Conservation (phyloP, 2,329 filamentous ascomycete genomes). For the Cytospora paraplurivora region DNA sequence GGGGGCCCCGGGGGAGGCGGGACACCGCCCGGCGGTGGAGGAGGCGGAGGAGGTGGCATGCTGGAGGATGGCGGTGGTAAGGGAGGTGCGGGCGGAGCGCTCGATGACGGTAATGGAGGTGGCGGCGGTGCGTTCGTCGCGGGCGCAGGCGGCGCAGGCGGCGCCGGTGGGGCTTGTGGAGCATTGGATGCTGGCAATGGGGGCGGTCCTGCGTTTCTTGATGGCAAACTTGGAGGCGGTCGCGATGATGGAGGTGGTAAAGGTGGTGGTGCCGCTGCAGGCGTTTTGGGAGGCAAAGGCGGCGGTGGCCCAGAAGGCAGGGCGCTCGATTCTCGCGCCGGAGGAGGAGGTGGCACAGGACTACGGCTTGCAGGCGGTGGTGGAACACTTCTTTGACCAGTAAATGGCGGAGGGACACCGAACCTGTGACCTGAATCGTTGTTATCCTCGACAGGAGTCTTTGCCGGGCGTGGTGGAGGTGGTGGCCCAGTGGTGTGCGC, state of each 20-base stretch:
- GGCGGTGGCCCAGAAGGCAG: conserved; percentile 43
- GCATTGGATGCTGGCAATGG: conserved; percentile 35
- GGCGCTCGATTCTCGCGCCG: conserved; percentile 44
- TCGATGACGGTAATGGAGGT: conserved; percentile 40
- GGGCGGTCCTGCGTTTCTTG: conserved; percentile 39
- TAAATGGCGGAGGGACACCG: conserved; percentile 78
- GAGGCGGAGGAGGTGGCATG: conserved; percentile 43
- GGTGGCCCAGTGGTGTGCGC: conserved; percentile 61
- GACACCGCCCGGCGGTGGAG: conserved; percentile 42
- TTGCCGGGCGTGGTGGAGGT: conserved; percentile 69
- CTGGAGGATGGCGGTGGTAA: conserved; percentile 42
- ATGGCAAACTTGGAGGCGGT: conserved; percentile 50
- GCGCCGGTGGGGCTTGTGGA: conserved; percentile 42
- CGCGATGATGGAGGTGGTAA: conserved; percentile 55
- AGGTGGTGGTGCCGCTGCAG: conserved; percentile 48
- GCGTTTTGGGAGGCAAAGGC: conserved; percentile 52
- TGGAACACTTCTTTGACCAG: conserved; percentile 66
- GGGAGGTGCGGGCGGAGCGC: conserved; percentile 42
- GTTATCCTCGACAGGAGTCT: conserved; percentile 70
- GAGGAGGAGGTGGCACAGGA: conserved; percentile 71
- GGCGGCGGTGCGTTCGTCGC: conserved; percentile 41
- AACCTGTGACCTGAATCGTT: conserved; percentile 62
- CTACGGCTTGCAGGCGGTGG: conserved; percentile 76
- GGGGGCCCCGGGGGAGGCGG: conserved; percentile 42
- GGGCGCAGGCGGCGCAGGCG: conserved; percentile 43